Percentiles rank a stretch among this genome's conserved stretches.
Conservation (phyloP, 1,284 basidiomycete genomes). For the Flammula alnicola region DNA sequence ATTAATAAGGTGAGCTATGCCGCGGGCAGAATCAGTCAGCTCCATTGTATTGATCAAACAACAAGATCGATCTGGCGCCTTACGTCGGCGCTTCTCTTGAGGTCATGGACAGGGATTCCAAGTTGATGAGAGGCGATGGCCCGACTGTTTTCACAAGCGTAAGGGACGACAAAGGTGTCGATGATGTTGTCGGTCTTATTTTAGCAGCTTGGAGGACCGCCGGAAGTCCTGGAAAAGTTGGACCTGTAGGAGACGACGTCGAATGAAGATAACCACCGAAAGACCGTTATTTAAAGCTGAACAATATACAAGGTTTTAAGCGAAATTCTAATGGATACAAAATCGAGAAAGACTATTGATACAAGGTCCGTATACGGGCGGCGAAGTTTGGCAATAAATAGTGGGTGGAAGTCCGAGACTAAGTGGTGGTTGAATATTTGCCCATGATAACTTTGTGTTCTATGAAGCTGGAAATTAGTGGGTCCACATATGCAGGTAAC, state of each 20-base stretch:
- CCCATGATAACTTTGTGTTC: no score
- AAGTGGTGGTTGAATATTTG: no score
- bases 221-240: constrained; percentile 67
- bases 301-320: no score
- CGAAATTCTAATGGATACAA: no score
- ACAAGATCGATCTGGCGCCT: constrained; percentile 88
- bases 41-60: constrained; percentile 26
- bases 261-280: no score
- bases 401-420: no score
- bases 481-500: no score
- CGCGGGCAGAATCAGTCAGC: background rate
- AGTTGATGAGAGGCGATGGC: constrained; percentile 91
- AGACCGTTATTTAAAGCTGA: no score
- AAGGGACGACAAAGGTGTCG: constrained; percentile 79
- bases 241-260: constrained; percentile 50
- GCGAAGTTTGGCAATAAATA: no score
- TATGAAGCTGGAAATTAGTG: no score
- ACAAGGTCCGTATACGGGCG: no score
- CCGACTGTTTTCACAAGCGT: constrained; percentile 94
- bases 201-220: constrained; percentile 86
- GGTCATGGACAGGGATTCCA: constrained; percentile 95
- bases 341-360: no score
- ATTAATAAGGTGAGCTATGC: constrained; percentile 84
- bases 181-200: constrained; percentile 84
- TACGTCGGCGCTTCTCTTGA: constrained; percentile 93